phyloP scores from a whole-genome alignment of 495 filamentous ascomycete species.

The Hyaloscypha hepaticicola region DNA sequence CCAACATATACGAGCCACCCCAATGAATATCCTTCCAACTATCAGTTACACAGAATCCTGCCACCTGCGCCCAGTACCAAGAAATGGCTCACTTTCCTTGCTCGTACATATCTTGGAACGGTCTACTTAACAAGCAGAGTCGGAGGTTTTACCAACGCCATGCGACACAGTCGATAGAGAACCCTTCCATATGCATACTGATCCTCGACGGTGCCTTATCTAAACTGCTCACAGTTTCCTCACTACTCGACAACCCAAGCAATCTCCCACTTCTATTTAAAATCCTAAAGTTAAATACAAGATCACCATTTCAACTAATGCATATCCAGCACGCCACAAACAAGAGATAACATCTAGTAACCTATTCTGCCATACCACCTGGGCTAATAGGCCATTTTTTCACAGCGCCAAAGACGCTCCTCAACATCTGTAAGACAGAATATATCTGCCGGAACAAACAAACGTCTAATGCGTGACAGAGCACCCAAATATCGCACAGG shows the following conservation, averaged over 20 bases:
- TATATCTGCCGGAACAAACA: neutral
- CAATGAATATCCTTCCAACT: neutral
- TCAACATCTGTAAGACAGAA: neutral
- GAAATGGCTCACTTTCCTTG: neutral
- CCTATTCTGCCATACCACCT: neutral
- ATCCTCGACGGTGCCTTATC: neutral
- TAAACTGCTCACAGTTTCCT: too few species aligned
- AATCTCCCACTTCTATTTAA: neutral
- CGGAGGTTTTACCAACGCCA: neutral
- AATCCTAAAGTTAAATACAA: neutral
- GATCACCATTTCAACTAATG: neutral
- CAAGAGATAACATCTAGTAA: neutral
- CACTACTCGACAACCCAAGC: too few species aligned
- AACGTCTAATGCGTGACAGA: neutral
- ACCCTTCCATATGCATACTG: neutral
- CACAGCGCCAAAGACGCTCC: neutral
- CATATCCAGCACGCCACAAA: neutral
- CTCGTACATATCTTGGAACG: neutral
- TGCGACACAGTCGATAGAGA: neutral
- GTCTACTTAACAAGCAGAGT: neutral
- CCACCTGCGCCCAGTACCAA: neutral
- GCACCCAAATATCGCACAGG: neutral
- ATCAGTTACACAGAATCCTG: neutral
- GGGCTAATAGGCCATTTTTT: neutral
- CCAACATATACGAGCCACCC: neutral